Conservation (phyloP, 1,284 basidiomycete species). For the Ganoderma meredithae region DNA sequence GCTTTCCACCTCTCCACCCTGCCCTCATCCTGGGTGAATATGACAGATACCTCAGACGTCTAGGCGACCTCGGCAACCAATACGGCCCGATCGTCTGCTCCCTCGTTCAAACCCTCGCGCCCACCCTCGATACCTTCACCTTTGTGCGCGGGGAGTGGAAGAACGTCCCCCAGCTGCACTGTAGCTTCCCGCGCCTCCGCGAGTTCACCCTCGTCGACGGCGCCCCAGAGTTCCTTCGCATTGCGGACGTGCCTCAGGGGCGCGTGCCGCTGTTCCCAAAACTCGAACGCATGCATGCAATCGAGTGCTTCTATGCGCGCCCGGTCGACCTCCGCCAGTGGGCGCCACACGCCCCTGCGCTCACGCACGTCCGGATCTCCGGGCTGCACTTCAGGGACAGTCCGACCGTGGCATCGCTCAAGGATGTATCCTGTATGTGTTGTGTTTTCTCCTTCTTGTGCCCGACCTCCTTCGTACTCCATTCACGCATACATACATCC, state of each 20-base stretch:
- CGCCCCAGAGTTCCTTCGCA: conserved; percentile 4
- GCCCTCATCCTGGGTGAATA: not conserved
- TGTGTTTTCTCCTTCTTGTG: not conserved
- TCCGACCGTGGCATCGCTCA: not conserved
- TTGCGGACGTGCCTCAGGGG: not conserved
- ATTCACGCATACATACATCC: not conserved
- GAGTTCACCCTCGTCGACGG: conserved; percentile 17
- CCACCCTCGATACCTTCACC: conserved; percentile 16
- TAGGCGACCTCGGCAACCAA: not conserved
- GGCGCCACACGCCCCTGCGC: conserved; percentile 14
- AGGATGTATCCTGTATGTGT: not conserved
- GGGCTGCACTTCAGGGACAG: not conserved
- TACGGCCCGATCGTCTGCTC: conserved; percentile 3
- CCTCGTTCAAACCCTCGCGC: conserved; percentile 13
- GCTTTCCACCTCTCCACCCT: not conserved
- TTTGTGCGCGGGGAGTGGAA: conserved; percentile 8
- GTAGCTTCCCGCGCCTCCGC: conserved; percentile 19
- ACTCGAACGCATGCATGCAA: conserved; percentile 13
- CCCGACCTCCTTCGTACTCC: not conserved
- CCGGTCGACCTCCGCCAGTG: conserved; percentile 11
- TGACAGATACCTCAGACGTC: not conserved
- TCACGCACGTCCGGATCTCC: conserved; percentile 19
- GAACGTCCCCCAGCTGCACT: not conserved
- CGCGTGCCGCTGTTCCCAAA: conserved; percentile 9
- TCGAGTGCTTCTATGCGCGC: conserved; percentile 8